These are phyloP conservation scores for Urochloa ruziziensis DNA, from an alignment of 176 grass and related monocot species.

Conservation along the genomic window DNA sequence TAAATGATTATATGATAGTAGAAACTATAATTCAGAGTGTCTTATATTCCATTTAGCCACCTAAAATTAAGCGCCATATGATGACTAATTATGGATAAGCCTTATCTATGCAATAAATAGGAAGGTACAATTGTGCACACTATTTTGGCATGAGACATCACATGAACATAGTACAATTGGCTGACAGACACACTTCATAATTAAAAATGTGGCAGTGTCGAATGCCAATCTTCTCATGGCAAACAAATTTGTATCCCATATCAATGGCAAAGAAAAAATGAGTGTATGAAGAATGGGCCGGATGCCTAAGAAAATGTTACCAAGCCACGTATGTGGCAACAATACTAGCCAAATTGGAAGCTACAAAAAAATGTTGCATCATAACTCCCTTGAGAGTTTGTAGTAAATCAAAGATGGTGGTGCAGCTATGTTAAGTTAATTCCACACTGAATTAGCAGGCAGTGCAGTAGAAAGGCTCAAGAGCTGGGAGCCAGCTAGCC, in stretches of 20 bases:
- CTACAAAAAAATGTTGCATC: not conserved
- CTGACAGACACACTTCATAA: not conserved
- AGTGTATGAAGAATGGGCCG: not conserved
- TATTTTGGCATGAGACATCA: not conserved
- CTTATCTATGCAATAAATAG: not conserved
- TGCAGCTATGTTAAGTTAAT: constrained; percentile 3
- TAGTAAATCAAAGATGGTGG: not conserved
- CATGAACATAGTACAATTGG: constrained; percentile 4
- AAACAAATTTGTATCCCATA: not conserved
- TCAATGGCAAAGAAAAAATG: not conserved
- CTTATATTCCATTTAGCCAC: not conserved
- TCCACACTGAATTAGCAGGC: not conserved
- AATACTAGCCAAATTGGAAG: not conserved
- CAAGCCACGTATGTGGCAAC: not conserved
- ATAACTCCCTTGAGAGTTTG: not conserved
- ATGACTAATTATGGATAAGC: not conserved
- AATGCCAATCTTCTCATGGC: not conserved
- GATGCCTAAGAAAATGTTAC: not conserved
- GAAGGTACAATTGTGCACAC: not conserved
- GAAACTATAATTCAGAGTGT: not conserved
- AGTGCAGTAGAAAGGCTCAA: not conserved
- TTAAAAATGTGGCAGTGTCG: not conserved
- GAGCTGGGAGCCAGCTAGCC: not conserved
- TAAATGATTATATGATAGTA: not conserved
- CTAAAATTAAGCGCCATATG: not conserved